A percentile compares a stretch with the other conserved stretches of the same genome.
Evolutionary conservation across 2,329 filamentous ascomycete genomes (phyloP).

Genomic region (Madurella mycetomatis): DNA sequence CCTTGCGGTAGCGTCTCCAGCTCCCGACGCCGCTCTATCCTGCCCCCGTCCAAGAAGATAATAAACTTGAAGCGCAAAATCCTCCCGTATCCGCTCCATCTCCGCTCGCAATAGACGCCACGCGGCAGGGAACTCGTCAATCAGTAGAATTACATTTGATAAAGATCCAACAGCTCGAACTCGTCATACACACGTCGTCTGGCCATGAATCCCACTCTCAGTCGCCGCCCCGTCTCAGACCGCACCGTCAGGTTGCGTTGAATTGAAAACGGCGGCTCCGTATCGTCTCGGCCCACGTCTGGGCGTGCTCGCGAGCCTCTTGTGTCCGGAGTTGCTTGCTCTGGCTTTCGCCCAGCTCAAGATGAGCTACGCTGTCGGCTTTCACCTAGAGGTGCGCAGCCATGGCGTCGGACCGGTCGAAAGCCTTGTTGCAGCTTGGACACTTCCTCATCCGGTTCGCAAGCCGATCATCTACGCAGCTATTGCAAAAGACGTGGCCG

Average conservation of each 20-base stretch:
- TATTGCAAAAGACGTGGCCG: conserved; percentile 89
- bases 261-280: neutral
- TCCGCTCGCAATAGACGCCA: neutral
- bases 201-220: neutral
- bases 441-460: conserved; percentile 91
- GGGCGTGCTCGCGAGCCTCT: neutral
- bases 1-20: neutral
- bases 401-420: conserved; percentile 90
- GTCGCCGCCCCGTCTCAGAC: neutral
- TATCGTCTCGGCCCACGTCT: conserved; percentile 1
- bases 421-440: conserved; percentile 86
- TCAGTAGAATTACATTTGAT: conserved; percentile 11
- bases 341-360: neutral
- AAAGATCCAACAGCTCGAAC: conserved; percentile 8
- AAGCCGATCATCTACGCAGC: conserved; percentile 85
- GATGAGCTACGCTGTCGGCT: neutral
- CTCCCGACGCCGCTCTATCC: neutral
- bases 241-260: neutral
- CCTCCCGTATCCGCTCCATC: neutral
- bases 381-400: conserved; percentile 46
- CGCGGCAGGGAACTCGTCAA: neutral
- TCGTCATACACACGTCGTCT: neutral
- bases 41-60: neutral
- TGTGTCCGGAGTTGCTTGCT: neutral
- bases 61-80: neutral